Conservation (phyloP, 306 rosid genomes). For the Herpetospermum pedunculosum region DNA sequence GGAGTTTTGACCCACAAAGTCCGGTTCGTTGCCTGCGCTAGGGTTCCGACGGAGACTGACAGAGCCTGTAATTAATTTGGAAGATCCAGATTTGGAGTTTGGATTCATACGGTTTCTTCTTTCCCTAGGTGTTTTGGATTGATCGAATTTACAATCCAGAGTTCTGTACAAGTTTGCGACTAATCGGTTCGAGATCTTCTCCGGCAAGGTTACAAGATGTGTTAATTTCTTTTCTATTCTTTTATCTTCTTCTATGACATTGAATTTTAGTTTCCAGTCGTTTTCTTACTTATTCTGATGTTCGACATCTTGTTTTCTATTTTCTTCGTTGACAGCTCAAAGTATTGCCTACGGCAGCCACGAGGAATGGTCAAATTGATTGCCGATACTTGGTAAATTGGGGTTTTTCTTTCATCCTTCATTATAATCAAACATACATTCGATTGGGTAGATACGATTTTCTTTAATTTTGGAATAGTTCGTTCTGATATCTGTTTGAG, state of each 20-base stretch:
- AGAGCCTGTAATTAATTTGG: background rate
- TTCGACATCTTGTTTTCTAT: background rate
- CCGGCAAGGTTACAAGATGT: background rate
- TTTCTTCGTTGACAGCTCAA: background rate
- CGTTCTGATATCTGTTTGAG: background rate
- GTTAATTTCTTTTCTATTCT: background rate
- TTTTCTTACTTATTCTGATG: background rate
- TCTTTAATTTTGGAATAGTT: background rate
- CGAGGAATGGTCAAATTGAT: background rate
- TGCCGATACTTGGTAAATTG: background rate
- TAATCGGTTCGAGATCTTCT: background rate
- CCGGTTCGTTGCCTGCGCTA: background rate
- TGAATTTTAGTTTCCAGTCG: background rate
- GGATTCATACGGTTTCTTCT: background rate
- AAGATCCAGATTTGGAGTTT: background rate
- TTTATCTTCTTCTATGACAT: too few species aligned
- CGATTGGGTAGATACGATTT: background rate
- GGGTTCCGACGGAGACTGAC: background rate
- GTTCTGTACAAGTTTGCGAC: background rate
- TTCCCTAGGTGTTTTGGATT: background rate
- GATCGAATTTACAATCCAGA: background rate
- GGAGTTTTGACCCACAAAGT: background rate
- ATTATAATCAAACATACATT: background rate
- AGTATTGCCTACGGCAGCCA: background rate
- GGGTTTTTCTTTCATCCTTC: background rate